Conservation (phyloP, 768 basidiomycete species). For the Piloderma croceum region DNA sequence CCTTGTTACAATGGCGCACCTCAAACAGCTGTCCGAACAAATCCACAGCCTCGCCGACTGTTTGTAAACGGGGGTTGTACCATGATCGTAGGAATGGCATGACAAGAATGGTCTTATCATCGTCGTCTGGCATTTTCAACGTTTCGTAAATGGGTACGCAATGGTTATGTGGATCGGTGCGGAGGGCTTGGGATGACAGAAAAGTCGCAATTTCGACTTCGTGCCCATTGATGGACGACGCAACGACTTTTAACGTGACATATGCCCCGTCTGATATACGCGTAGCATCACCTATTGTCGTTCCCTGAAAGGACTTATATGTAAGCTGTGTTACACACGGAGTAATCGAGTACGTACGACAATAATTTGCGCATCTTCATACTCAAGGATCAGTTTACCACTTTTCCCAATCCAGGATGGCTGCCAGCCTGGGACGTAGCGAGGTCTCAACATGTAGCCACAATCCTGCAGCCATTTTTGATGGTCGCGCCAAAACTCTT, state of each 20-base stretch:
- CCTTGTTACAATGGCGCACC: background rate
- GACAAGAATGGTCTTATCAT: conserved; percentile 6
- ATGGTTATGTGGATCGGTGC: conserved; percentile 11
- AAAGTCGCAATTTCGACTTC: conserved; percentile 5
- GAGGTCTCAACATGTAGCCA: no score
- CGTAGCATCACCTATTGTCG: conserved; percentile 3
- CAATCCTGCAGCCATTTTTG: no score
- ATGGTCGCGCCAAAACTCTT: no score
- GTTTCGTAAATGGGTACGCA: conserved; percentile 11
- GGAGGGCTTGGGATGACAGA: conserved; percentile 2
- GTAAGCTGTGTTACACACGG: no score
- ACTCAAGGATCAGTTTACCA: no score
- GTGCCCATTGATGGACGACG: conserved; percentile 2
- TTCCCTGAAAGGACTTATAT: no score
- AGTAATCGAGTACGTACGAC: no score
- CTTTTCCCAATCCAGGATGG: no score
- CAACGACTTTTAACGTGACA: conserved; percentile 5
- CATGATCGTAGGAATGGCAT: conserved; percentile 13
- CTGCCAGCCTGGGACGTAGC: no score
- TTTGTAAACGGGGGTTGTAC: conserved; percentile 6
- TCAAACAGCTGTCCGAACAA: conserved; percentile 12
- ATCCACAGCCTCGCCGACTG: conserved; percentile 10
- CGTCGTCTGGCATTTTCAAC: conserved; percentile 6
- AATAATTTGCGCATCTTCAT: no score
- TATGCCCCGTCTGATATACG: conserved; percentile 2